Evolutionary conservation across 2,329 filamentous ascomycete genomes (phyloP).

Genomic region (Eurotiales sp.): DNA sequence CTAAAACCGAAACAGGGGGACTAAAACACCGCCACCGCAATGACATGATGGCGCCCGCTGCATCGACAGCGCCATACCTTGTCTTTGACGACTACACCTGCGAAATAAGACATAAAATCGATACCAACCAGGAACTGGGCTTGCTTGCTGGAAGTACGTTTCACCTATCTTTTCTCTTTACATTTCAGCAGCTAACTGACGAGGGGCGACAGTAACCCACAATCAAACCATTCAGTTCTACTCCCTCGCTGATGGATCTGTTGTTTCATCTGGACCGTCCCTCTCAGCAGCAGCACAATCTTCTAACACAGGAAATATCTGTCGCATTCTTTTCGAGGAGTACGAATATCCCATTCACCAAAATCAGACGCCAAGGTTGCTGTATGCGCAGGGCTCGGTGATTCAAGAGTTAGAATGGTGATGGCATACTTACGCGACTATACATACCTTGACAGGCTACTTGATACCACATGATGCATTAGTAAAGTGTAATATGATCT

Average conservation of each 20-base stretch:
- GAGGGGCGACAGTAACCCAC: slow-evolving; percentile 25
- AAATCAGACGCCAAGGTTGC: slow-evolving; percentile 30
- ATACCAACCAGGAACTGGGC: slow-evolving; percentile 34
- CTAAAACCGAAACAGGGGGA: slow-evolving; percentile 20
- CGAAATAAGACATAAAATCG: slow-evolving; percentile 29
- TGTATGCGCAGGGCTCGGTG: slow-evolving; percentile 28
- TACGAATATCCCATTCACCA: slow-evolving; percentile 22
- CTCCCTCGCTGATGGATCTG: slow-evolving; percentile 34
- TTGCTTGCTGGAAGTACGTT: slow-evolving; percentile 36
- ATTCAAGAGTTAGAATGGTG: slow-evolving; percentile 41
- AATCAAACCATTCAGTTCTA: slow-evolving; percentile 34
- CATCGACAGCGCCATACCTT: slow-evolving; percentile 33
- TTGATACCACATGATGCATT: no score
- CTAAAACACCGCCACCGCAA: slow-evolving; percentile 26
- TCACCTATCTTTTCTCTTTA: background rate
- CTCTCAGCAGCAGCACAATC: slow-evolving; percentile 23
- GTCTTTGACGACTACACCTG: slow-evolving; percentile 31
- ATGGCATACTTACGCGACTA: no score
- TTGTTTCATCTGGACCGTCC: slow-evolving; percentile 26
- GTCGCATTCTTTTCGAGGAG: slow-evolving; percentile 32
- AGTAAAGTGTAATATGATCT: no score
- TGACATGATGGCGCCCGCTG: slow-evolving; percentile 24
- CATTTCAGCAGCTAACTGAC: background rate
- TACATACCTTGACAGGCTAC: no score
- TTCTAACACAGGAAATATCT: slow-evolving; percentile 18